Percentiles rank a stretch among this genome's conserved stretches.
Conservation (phyloP, 495 filamentous ascomycete genomes). For the Xylaria scruposa region DNA sequence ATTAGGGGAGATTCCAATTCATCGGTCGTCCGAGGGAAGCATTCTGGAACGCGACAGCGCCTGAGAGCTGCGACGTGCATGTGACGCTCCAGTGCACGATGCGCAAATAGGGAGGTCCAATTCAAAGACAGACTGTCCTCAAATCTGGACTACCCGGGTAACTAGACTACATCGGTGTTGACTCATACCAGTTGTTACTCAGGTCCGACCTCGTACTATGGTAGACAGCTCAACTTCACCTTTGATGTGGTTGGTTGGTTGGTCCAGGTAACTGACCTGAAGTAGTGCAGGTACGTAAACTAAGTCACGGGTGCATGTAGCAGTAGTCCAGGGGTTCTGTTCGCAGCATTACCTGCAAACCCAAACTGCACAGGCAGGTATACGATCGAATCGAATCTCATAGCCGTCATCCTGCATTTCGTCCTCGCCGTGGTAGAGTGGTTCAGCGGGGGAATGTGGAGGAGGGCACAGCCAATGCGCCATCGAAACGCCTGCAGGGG, state of each 20-base stretch:
- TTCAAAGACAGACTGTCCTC: constrained; percentile 14
- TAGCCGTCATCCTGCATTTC: constrained; percentile 14
- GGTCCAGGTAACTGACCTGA: not conserved
- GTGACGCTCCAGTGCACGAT: not conserved
- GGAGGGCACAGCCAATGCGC: constrained; percentile 20
- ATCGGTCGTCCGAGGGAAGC: not conserved
- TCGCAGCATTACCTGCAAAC: not conserved
- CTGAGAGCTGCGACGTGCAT: not conserved
- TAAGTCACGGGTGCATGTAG: not conserved
- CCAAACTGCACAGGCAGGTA: not conserved
- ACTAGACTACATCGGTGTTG: constrained; percentile 17
- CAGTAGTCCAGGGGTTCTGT: constrained; percentile 1
- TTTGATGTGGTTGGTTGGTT: not conserved
- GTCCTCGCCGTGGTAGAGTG: not conserved
- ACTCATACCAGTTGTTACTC: constrained; percentile 20
- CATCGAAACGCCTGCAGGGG: not conserved
- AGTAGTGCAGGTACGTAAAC: not conserved
- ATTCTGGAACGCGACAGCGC: not conserved
- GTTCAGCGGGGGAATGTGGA: constrained; percentile 22
- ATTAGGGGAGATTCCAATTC: constrained; percentile 21
- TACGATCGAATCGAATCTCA: constrained; percentile 14
- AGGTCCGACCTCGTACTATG: constrained; percentile 9
- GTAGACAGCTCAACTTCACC: not conserved
- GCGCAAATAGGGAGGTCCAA: constrained; percentile 12
- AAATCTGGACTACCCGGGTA: not conserved